These are phyloP conservation scores for Penicillium pulvis DNA, from an alignment of 495 filamentous ascomycete genomes.

Conservation along the genomic window DNA sequence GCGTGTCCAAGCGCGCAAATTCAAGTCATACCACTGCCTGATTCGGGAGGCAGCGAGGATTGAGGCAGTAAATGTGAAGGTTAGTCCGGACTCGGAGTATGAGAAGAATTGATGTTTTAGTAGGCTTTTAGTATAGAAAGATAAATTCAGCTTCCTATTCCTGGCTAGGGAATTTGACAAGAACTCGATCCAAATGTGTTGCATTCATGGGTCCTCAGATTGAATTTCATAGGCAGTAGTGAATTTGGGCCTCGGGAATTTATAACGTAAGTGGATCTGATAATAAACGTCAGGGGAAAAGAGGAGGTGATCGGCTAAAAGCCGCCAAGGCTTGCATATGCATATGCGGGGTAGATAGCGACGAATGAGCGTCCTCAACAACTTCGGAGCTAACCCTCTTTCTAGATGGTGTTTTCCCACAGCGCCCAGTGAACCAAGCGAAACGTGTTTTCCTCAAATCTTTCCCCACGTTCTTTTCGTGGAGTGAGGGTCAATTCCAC, in stretches of 20 bases:
- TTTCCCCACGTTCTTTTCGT: neutral
- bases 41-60: constrained; percentile 19
- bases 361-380: neutral
- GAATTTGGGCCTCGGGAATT: too few species aligned
- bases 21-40: constrained; percentile 30
- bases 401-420: neutral
- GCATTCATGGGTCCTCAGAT: too few species aligned
- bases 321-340: too few species aligned
- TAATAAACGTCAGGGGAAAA: too few species aligned
- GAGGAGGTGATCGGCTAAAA: too few species aligned
- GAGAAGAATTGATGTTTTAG: too few species aligned
- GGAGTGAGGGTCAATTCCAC: neutral
- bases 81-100: neutral
- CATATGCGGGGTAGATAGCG: neutral
- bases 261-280: too few species aligned
- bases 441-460: neutral
- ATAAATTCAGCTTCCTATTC: too few species aligned
- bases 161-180: too few species aligned
- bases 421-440: neutral
- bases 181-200: too few species aligned
- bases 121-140: too few species aligned
- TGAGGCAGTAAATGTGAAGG: constrained; percentile 17
- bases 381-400: neutral
- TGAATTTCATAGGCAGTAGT: too few species aligned
- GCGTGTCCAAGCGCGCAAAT: constrained; percentile 32